Conservation (phyloP, 345 rosid species). For the Populus euphratica region DNA sequence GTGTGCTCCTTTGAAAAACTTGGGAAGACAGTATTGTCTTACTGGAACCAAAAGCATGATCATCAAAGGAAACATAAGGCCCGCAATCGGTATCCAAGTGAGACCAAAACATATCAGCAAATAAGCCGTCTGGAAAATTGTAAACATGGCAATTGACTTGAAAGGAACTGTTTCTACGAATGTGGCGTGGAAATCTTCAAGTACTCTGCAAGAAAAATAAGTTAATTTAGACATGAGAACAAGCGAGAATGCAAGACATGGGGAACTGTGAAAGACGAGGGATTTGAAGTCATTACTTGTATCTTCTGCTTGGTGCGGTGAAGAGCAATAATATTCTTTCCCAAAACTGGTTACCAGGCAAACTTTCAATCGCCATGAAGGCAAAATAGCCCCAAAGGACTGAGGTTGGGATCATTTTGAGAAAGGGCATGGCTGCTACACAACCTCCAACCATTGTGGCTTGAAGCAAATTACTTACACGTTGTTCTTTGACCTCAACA, state of each 20-base stretch:
- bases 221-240: background rate
- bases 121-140: slow-evolving; percentile 25
- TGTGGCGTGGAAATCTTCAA: slow-evolving; percentile 31
- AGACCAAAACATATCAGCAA: slow-evolving; percentile 30
- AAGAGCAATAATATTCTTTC: slow-evolving; percentile 32
- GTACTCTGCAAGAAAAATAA: slow-evolving; percentile 18
- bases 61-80: slow-evolving; percentile 35
- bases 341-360: slow-evolving; percentile 35
- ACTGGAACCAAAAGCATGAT: slow-evolving; percentile 34
- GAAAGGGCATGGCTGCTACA: slow-evolving; percentile 35
- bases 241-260: background rate
- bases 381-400: slow-evolving; percentile 38
- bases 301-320: slow-evolving; percentile 35
- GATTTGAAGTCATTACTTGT: slow-evolving; percentile 20
- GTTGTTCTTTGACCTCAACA: slow-evolving; percentile 27
- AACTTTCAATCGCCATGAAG: slow-evolving; percentile 34
- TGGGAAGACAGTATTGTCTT: slow-evolving; percentile 31
- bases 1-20: slow-evolving; percentile 28
- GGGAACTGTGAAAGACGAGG: background rate
- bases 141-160: slow-evolving; percentile 24
- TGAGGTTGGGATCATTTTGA: slow-evolving; percentile 35
- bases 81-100: slow-evolving; percentile 32
- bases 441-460: slow-evolving; percentile 31
- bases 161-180: slow-evolving; percentile 34
- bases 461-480: slow-evolving; percentile 31